These are phyloP conservation scores for Acrocalymma vagum DNA, from an alignment of 2,329 filamentous ascomycete species.

Conservation along the genomic window DNA sequence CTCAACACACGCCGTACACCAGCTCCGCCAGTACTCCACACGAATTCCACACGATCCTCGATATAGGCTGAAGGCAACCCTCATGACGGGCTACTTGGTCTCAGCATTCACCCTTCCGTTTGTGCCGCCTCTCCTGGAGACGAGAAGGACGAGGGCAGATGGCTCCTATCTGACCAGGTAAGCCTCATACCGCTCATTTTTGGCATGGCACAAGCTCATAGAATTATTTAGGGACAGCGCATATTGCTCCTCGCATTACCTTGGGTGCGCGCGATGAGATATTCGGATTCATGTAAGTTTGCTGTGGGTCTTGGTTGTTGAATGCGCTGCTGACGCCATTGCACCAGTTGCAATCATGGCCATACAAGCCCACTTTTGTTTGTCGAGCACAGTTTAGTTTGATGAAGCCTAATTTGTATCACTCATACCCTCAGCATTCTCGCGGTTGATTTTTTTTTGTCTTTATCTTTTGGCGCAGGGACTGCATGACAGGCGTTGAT, in stretches of 20 bases:
- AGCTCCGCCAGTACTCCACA: slow-evolving; percentile 47
- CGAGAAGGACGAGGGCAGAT: slow-evolving; percentile 44
- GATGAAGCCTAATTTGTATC: too few relatives aligned
- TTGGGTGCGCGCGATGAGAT: slow-evolving; percentile 32
- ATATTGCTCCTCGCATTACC: slow-evolving; percentile 35
- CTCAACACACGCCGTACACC: slow-evolving; percentile 38
- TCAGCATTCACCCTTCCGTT: slow-evolving; percentile 50
- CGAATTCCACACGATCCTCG: slow-evolving; percentile 43
- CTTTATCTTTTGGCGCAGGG: too few relatives aligned
- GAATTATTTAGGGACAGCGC: slow-evolving; percentile 40
- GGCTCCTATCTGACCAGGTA: slow-evolving; percentile 48
- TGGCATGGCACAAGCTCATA: too few relatives aligned
- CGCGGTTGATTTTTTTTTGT: too few relatives aligned
- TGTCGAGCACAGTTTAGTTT: too few relatives aligned
- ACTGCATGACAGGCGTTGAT: too few relatives aligned
- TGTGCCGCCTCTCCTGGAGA: slow-evolving; percentile 49
- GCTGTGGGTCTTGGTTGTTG: not conserved
- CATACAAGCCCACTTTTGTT: too few relatives aligned
- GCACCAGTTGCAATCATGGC: slow-evolving; percentile 15
- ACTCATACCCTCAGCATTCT: too few relatives aligned
- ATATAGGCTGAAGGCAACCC: slow-evolving; percentile 43
- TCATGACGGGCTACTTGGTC: slow-evolving; percentile 48
- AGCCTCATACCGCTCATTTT: too few relatives aligned
- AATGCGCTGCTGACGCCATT: slow-evolving; percentile 4
- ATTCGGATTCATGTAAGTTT: not conserved